Conservation (phyloP, 2,329 filamentous ascomycete genomes). For the Talaromyces sp. region DNA sequence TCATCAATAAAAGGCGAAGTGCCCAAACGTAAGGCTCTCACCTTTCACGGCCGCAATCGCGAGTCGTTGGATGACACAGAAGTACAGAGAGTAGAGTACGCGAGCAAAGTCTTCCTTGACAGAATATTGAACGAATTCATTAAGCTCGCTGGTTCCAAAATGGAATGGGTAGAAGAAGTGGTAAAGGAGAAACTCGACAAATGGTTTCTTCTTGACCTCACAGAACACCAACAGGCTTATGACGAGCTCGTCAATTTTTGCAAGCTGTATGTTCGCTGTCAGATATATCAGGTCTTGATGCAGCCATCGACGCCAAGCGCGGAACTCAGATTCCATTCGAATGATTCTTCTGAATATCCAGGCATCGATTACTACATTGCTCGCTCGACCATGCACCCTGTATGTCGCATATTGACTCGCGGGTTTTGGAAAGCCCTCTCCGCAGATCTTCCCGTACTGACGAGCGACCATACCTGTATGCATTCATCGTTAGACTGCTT, state of each 20-base stretch:
- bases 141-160: constrained; percentile 31
- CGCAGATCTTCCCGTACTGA: constrained; percentile 8
- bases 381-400: constrained; percentile 20
- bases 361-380: constrained; percentile 15
- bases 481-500: constrained; percentile 6
- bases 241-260: constrained; percentile 23
- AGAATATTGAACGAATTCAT: constrained; percentile 40
- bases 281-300: constrained; percentile 26
- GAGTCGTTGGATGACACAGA: constrained; percentile 54
- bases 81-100: constrained; percentile 57
- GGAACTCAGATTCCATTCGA: not conserved
- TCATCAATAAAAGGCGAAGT: constrained; percentile 1
- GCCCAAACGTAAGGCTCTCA: constrained; percentile 19
- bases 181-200: constrained; percentile 29
- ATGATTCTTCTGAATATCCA: constrained; percentile 8
- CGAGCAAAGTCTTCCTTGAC: constrained; percentile 52
- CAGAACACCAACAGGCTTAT: constrained; percentile 20
- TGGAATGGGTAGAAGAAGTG: constrained; percentile 38
- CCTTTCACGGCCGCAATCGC: constrained; percentile 47
- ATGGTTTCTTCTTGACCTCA: constrained; percentile 7
- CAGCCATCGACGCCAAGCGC: not conserved
- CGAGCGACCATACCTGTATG: not conserved
- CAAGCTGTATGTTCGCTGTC: constrained; percentile 32
- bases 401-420: constrained; percentile 30
- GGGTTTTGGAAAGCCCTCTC: constrained; percentile 28